These are phyloP conservation scores for Aureobasidium leucospermi DNA, from an alignment of 2,329 filamentous ascomycete genomes.

Conservation along the genomic window DNA sequence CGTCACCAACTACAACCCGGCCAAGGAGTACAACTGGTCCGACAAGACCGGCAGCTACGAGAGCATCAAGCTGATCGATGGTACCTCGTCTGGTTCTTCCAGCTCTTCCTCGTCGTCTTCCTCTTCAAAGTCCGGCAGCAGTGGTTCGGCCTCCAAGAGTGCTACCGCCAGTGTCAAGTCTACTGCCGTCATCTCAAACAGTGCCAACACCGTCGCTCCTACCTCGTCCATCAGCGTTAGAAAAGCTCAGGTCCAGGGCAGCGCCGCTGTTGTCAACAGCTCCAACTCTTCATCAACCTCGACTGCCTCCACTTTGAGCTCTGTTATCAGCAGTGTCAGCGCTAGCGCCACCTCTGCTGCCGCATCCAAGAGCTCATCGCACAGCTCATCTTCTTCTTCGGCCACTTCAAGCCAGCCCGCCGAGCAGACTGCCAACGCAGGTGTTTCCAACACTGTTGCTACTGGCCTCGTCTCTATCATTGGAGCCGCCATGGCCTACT, in stretches of 20 bases:
- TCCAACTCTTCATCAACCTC: background rate
- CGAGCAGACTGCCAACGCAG: slow-evolving; percentile 1
- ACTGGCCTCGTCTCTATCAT: background rate
- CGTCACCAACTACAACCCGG: slow-evolving; percentile 47
- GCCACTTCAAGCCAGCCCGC: background rate
- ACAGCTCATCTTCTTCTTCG: background rate
- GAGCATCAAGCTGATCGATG: slow-evolving; percentile 37
- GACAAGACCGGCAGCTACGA: slow-evolving; percentile 42
- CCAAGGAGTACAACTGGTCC: slow-evolving; percentile 42
- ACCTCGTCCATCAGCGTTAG: slow-evolving; percentile 7
- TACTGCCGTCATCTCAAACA: background rate
- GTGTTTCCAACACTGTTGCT: background rate
- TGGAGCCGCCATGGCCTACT: background rate
- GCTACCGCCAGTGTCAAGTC: background rate
- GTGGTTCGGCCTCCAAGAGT: background rate
- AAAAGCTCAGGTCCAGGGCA: slow-evolving; percentile 6
- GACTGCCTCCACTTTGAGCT: background rate
- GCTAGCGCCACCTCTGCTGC: background rate
- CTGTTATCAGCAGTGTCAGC: background rate
- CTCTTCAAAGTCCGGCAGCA: background rate
- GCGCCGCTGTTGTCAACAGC: background rate
- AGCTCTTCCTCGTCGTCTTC: background rate
- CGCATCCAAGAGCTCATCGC: background rate
- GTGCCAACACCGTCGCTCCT: background rate
- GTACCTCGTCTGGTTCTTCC: background rate